Evolutionary conservation across 306 rosid genomes (phyloP).

Genomic region (Glycyrrhiza uralensis): DNA sequence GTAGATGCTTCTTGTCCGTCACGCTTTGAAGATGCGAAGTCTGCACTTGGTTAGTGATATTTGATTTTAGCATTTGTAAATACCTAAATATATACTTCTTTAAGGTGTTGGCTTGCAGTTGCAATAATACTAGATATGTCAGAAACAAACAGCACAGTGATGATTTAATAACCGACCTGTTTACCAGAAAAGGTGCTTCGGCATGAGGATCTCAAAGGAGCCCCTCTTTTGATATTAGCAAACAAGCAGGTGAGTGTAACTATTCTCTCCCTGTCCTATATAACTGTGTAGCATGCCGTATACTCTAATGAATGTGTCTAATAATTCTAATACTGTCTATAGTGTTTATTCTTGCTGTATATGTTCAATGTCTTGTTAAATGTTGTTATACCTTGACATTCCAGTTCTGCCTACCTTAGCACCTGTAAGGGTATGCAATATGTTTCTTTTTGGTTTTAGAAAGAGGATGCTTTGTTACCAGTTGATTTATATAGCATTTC

Average conservation of each 20-base stretch:
- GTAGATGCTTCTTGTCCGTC: conserved; percentile 85
- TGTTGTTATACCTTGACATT: not conserved
- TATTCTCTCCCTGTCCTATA: not conserved
- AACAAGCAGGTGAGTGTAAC: conserved; percentile 81
- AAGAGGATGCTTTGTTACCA: not conserved
- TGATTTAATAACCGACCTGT: conserved; percentile 33
- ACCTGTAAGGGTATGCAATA: not conserved
- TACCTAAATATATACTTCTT: not conserved
- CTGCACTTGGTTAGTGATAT: conserved; percentile 82
- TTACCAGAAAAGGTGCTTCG: conserved; percentile 87
- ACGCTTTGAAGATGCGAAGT: conserved; percentile 92
- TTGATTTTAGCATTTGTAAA: conserved; percentile 19
- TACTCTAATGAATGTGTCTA: not conserved
- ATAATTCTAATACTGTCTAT: not conserved
- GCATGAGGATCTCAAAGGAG: conserved; percentile 96
- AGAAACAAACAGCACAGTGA: conserved; percentile 12
- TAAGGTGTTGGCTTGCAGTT: conserved; percentile 14
- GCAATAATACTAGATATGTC: not conserved
- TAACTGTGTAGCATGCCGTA: not conserved
- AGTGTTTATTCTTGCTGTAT: not conserved
- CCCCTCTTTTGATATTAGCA: conserved; percentile 89
- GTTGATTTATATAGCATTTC: not conserved
- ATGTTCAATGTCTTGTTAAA: conserved; percentile 3
- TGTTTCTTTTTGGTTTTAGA: conserved; percentile 4
- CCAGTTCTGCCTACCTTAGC: not conserved